Evolutionary conservation across 129 eudicot species (phyloP).

Genomic region (Chrysanthemum makinoi): DNA sequence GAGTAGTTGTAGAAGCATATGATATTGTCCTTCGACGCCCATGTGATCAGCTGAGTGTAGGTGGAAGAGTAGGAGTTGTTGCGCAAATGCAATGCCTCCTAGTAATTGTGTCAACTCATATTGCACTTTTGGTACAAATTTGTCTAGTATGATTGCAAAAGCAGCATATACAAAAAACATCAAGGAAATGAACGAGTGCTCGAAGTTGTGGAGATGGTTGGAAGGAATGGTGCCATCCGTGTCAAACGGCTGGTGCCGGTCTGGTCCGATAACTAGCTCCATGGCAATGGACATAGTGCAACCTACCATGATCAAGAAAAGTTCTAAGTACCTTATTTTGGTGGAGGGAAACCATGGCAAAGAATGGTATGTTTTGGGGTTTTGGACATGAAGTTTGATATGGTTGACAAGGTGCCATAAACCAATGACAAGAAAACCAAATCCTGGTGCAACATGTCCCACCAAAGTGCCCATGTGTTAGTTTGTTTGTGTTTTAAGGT

Average conservation of each 20-base stretch:
- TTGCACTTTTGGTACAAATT: constrained; percentile 41
- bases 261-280: constrained; percentile 84
- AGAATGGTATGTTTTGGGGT: constrained; percentile 59
- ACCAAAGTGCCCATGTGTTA: constrained; percentile 70
- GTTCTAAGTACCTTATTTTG: constrained; percentile 55
- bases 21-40: constrained; percentile 98
- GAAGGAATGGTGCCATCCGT: constrained; percentile 77
- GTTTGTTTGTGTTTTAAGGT: constrained; percentile 9
- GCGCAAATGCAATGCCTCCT: constrained; percentile 63
- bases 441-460: constrained; percentile 89
- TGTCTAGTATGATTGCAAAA: constrained; percentile 61
- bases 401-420: constrained; percentile 82
- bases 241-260: constrained; percentile 74
- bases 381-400: constrained; percentile 52
- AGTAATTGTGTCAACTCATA: constrained; percentile 52
- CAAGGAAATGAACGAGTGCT: constrained; percentile 68
- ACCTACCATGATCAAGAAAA: constrained; percentile 60
- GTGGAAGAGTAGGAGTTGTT: constrained; percentile 84
- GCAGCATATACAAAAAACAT: constrained; percentile 59
- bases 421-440: constrained; percentile 70
- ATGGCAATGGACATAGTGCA: constrained; percentile 62
- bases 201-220: constrained; percentile 89
- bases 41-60: constrained; percentile 94
- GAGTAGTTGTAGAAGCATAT: constrained; percentile 70
- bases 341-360: constrained; percentile 74